Evolutionary conservation across 2,329 filamentous ascomycete species (phyloP).

Genomic region (Clathrospora elynae): DNA sequence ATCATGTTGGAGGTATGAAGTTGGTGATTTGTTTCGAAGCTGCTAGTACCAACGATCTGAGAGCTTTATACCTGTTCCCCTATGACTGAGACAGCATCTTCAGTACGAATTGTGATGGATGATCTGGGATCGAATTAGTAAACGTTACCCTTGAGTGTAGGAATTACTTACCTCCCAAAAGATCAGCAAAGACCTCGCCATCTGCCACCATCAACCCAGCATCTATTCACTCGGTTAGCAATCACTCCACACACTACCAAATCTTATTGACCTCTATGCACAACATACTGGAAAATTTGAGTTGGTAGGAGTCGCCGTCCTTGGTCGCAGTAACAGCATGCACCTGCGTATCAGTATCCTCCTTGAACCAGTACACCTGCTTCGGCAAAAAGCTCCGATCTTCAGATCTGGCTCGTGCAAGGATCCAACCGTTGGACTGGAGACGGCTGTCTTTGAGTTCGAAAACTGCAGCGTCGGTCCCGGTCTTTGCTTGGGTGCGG

Average conservation of each 20-base stretch:
- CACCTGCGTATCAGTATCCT: constrained; percentile 13
- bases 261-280: not conserved
- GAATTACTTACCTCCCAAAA: constrained; percentile 17
- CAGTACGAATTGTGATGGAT: constrained; percentile 5
- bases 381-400: constrained; percentile 30
- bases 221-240: constrained; percentile 9
- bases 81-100: constrained; percentile 8
- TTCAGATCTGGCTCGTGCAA: constrained; percentile 22
- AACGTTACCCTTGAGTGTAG: not conserved
- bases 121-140: constrained; percentile 5
- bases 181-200: constrained; percentile 17
- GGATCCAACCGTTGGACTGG: constrained; percentile 22
- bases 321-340: constrained; percentile 25
- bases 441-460: constrained; percentile 25
- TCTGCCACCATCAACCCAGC: constrained; percentile 17
- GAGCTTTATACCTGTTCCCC: not conserved
- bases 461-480: constrained; percentile 27
- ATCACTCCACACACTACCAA: not conserved
- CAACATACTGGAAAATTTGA: constrained; percentile 27
- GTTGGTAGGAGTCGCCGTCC: constrained; percentile 19
- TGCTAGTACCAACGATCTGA: too few relatives aligned
- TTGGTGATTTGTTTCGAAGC: too few relatives aligned
- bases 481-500: constrained; percentile 20
- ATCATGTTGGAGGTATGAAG: too few relatives aligned
- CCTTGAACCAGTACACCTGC: constrained; percentile 30